phyloP scores from a whole-genome alignment of 495 filamentous ascomycete species.

The Aspergillus saccharolyticus region DNA sequence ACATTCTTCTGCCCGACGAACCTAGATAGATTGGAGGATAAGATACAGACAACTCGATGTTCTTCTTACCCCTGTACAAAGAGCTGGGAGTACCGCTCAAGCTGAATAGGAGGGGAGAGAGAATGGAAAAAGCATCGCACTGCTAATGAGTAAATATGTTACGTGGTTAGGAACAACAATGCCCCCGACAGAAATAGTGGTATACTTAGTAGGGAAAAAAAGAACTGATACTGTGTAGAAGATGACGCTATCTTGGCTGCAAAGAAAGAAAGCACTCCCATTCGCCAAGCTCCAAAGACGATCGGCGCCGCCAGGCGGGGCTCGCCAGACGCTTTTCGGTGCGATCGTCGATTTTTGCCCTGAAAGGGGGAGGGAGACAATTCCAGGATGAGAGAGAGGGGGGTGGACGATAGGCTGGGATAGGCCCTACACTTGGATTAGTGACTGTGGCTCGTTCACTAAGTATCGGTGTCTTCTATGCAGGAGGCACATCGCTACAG shows the following conservation, averaged over 20 bases:
- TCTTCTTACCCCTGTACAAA: background rate
- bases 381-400: background rate
- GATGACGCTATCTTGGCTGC: background rate
- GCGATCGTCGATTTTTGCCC: constrained; percentile 4
- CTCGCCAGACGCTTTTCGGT: constrained; percentile 2
- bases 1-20: background rate
- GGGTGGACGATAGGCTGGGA: constrained; percentile 6
- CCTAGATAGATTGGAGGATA: background rate
- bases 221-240: background rate
- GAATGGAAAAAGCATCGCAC: too few relatives aligned
- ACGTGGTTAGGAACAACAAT: too few relatives aligned
- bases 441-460: background rate
- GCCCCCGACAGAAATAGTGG: background rate
- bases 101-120: too few relatives aligned
- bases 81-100: too few relatives aligned
- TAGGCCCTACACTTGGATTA: background rate
- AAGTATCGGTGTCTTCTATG: constrained; percentile 5
- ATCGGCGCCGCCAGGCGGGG: constrained; percentile 1
- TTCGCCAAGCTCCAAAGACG: background rate
- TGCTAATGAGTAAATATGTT: too few relatives aligned
- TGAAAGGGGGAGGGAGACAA: background rate
- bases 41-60: background rate
- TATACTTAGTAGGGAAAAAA: too few relatives aligned
- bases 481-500: background rate
- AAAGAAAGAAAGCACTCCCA: background rate